Percentiles rank a stretch among this genome's conserved stretches.
phyloP scores from a whole-genome alignment of 108 stramenopile species.

The Epithemia pelagica region DNA sequence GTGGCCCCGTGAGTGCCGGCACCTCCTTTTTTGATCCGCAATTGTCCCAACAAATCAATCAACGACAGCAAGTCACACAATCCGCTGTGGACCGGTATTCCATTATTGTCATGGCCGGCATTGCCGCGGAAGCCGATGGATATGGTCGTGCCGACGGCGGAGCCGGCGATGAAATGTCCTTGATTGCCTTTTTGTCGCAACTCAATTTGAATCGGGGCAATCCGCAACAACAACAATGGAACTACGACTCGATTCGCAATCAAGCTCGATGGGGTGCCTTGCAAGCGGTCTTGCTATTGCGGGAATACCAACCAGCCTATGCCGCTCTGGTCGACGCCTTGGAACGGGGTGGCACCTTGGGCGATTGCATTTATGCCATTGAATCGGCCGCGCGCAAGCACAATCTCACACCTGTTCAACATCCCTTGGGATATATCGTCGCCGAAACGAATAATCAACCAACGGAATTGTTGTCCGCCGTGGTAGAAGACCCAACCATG shows the following conservation, averaged over 20 bases:
- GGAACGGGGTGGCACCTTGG: conserved; percentile 65
- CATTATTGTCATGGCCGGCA: conserved; percentile 91
- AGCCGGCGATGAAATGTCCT: conserved; percentile 83
- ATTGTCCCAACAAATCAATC: conserved; percentile 63
- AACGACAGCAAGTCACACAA: conserved; percentile 43
- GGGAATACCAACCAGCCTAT: conserved; percentile 72
- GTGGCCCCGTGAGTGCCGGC: conserved; percentile 65
- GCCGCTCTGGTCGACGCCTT: conserved; percentile 80
- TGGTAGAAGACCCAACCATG: background rate
- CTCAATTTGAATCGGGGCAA: conserved; percentile 26
- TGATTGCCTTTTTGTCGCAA: conserved; percentile 63
- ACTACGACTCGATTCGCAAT: conserved; percentile 59
- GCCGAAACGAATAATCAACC: conserved; percentile 12
- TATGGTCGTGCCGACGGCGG: conserved; percentile 87
- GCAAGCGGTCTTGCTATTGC: conserved; percentile 67
- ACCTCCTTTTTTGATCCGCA: conserved; percentile 86
- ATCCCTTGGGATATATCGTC: conserved; percentile 57
- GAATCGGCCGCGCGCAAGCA: conserved; percentile 63
- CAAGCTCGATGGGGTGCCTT: conserved; percentile 87
- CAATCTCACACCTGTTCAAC: conserved; percentile 36
- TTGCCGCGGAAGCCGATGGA: conserved; percentile 86
- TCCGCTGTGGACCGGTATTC: conserved; percentile 84
- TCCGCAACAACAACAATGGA: conserved; percentile 16
- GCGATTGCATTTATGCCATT: conserved; percentile 80
- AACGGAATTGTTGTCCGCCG: background rate